Evolutionary conservation across 1,284 basidiomycete genomes (phyloP).

Genomic region (Ustilago sp.): DNA sequence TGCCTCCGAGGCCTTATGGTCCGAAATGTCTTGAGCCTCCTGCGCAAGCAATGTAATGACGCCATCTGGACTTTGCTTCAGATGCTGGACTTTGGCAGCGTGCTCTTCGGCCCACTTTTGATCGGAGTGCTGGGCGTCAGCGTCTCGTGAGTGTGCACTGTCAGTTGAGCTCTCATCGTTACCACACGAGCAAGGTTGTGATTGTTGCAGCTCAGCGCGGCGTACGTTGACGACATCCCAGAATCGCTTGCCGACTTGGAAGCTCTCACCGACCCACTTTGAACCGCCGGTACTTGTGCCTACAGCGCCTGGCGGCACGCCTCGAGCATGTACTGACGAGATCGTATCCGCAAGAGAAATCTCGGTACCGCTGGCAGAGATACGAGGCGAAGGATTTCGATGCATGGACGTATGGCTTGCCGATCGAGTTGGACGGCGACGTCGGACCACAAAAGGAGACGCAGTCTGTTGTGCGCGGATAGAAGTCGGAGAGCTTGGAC

Average conservation of each 20-base stretch:
- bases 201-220: slow-evolving; percentile 25
- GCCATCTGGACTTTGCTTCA: slow-evolving; percentile 44
- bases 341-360: slow-evolving; percentile 13
- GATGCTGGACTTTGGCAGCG: slow-evolving; percentile 38
- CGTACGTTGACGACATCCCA: slow-evolving; percentile 55
- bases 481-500: slow-evolving; percentile 17
- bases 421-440: slow-evolving; percentile 18
- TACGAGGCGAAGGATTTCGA: slow-evolving; percentile 12
- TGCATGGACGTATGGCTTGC: slow-evolving; percentile 33
- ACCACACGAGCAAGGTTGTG: slow-evolving; percentile 27
- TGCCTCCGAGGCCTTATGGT: slow-evolving; percentile 36
- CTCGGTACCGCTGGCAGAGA: slow-evolving; percentile 27
- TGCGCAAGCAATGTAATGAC: slow-evolving; percentile 44
- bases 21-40: slow-evolving; percentile 37
- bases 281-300: slow-evolving; percentile 65
- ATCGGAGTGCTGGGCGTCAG: neutral
- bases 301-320: slow-evolving; percentile 49
- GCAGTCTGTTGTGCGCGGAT: slow-evolving; percentile 18
- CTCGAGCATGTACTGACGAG: slow-evolving; percentile 11
- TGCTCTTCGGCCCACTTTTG: slow-evolving; percentile 21
- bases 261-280: slow-evolving; percentile 65
- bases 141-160: neutral
- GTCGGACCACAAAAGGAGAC: slow-evolving; percentile 38
- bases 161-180: neutral
- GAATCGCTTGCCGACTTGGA: slow-evolving; percentile 61